Conservation (phyloP, 2,329 filamentous ascomycete species). For the Fusarium cicatricum region DNA sequence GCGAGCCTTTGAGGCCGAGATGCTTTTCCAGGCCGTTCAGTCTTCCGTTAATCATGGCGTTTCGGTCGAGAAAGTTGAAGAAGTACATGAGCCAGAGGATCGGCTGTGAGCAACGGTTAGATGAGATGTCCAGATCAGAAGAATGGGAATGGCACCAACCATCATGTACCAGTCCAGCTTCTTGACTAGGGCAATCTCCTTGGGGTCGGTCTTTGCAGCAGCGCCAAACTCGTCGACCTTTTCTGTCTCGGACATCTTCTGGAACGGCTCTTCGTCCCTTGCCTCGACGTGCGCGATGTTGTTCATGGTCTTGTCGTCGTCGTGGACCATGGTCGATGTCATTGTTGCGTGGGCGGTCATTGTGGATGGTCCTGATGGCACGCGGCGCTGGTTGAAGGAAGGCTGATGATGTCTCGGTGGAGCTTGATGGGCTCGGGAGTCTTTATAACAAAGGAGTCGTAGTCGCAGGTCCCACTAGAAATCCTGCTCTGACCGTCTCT, state of each 20-base stretch:
- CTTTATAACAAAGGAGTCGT: not conserved
- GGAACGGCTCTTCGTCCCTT: not conserved
- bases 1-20: slow-evolving; percentile 53
- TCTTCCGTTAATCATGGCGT: slow-evolving; percentile 65
- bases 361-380: not conserved
- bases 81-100: slow-evolving; percentile 54
- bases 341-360: not conserved
- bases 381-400: not conserved
- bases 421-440: not conserved
- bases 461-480: not conserved
- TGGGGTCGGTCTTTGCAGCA: slow-evolving; percentile 29
- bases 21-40: slow-evolving; percentile 63
- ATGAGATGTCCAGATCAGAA: not conserved
- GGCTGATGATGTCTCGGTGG: not conserved
- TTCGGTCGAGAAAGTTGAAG: slow-evolving; percentile 56
- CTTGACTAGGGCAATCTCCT: slow-evolving; percentile 31
- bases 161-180: slow-evolving; percentile 34
- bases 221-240: slow-evolving; percentile 1
- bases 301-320: slow-evolving; percentile 9
- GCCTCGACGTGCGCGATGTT: slow-evolving; percentile 12
- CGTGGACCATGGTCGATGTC: not conserved
- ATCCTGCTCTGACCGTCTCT: not conserved
- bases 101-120: slow-evolving; percentile 26
- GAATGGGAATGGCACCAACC: not conserved
- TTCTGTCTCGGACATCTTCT: not conserved